Evolutionary conservation across 2,329 filamentous ascomycete species (phyloP).

Genomic region (Aureobasidium zeae): DNA sequence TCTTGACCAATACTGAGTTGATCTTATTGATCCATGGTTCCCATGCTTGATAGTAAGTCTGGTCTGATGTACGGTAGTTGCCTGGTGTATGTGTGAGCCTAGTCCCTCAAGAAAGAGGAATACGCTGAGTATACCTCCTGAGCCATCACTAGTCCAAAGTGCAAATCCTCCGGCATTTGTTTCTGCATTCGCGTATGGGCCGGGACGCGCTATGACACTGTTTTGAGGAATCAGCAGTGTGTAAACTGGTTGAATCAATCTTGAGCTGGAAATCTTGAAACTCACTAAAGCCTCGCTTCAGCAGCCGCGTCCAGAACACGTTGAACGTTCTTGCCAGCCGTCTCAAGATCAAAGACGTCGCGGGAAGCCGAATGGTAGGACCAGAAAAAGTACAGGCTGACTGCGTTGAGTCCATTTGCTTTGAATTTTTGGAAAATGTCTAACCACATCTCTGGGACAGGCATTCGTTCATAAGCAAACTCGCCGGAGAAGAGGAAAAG

Average conservation of each 20-base stretch:
- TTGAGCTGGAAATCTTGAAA: neutral
- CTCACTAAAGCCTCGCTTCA: slow-evolving; percentile 34
- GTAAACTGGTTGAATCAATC: no score
- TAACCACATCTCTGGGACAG: slow-evolving; percentile 42
- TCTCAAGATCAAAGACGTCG: slow-evolving; percentile 39
- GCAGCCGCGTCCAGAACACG: slow-evolving; percentile 45
- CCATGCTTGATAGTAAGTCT: slow-evolving; percentile 45
- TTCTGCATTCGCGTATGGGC: slow-evolving; percentile 57
- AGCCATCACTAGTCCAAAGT: slow-evolving; percentile 52
- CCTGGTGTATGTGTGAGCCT: neutral
- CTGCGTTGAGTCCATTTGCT: slow-evolving; percentile 41
- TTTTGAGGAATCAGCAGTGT: neutral
- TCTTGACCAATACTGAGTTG: slow-evolving; percentile 42
- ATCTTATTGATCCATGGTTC: slow-evolving; percentile 41
- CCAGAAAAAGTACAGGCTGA: slow-evolving; percentile 27
- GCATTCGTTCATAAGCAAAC: slow-evolving; percentile 45
- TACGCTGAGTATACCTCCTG: slow-evolving; percentile 38
- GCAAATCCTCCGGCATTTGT: slow-evolving; percentile 52
- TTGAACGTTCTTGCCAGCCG: slow-evolving; percentile 44
- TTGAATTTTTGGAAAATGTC: slow-evolving; percentile 46
- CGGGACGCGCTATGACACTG: slow-evolving; percentile 34
- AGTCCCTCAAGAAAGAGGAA: neutral
- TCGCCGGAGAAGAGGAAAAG: slow-evolving; percentile 47
- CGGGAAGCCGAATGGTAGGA: slow-evolving; percentile 22
- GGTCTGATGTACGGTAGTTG: slow-evolving; percentile 38